phyloP scores from a whole-genome alignment of 192 early-diverging fungal species.

The Endogone sp. region DNA sequence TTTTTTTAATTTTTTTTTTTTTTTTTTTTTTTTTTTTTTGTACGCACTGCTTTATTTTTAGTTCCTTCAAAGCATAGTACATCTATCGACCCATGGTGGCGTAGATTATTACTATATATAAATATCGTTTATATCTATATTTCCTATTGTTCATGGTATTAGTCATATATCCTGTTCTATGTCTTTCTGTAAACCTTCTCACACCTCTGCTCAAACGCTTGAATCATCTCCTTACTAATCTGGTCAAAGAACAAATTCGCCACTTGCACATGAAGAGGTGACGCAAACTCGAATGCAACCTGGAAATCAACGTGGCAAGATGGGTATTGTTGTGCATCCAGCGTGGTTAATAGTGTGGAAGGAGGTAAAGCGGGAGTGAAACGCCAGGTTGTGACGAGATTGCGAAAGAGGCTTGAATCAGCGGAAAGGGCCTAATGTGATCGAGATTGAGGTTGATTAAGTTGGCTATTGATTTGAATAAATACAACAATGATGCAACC shows the following conservation, averaged over 20 bases:
- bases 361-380: conserved; percentile 48
- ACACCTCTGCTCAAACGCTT: conserved; percentile 62
- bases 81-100: too few species aligned
- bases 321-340: conserved; percentile 34
- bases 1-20: too few species aligned
- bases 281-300: conserved; percentile 81
- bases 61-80: too few species aligned
- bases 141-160: not conserved
- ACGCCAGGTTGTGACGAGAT: conserved; percentile 61
- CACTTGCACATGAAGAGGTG: conserved; percentile 72
- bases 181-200: not conserved
- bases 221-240: conserved; percentile 69
- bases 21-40: too few species aligned
- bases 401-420: conserved; percentile 60
- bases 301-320: conserved; percentile 68
- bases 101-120: too few species aligned
- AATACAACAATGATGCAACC: too few species aligned
- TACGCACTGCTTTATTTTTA: too few species aligned
- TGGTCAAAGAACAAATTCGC: conserved; percentile 77
- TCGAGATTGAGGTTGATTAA: too few species aligned
- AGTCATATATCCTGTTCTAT: not conserved
- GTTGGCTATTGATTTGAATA: too few species aligned
- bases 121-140: too few species aligned
- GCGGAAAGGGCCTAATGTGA: conserved; percentile 51
- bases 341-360: conserved; percentile 17